Conservation (phyloP, 73 alveolate genomes). For the Blepharisma japonicum region DNA sequence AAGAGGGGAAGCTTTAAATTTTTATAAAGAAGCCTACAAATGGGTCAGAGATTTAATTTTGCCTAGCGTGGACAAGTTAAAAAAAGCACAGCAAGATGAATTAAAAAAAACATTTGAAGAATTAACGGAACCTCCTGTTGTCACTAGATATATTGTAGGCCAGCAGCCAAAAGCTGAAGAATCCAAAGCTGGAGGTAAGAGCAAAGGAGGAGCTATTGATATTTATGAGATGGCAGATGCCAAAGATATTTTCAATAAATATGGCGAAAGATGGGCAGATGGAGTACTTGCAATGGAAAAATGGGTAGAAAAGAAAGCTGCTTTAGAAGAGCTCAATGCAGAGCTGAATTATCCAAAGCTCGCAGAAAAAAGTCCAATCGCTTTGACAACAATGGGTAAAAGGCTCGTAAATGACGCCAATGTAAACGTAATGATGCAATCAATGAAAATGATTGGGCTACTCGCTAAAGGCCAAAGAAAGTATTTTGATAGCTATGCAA, state of each 20-base stretch:
- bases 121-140: constrained; percentile 42
- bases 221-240: constrained; percentile 71
- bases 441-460: constrained; percentile 21
- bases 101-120: constrained; percentile 42
- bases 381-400: constrained; percentile 31
- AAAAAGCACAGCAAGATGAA: constrained; percentile 58
- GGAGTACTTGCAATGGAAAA: constrained; percentile 52
- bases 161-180: constrained; percentile 33
- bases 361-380: background rate
- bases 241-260: constrained; percentile 56
- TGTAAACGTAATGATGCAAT: constrained; percentile 29
- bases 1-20: constrained; percentile 61
- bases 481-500: constrained; percentile 30
- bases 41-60: constrained; percentile 68
- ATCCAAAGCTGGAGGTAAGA: constrained; percentile 41
- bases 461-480: constrained; percentile 31
- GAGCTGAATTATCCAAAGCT: constrained; percentile 35
- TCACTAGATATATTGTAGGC: constrained; percentile 39
- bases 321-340: constrained; percentile 49
- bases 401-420: constrained; percentile 33
- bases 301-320: constrained; percentile 72
- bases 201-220: constrained; percentile 54
- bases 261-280: constrained; percentile 68
- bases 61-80: constrained; percentile 51
- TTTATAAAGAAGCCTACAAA: constrained; percentile 69